A percentile compares a stretch with the other conserved stretches of the same genome.
These are phyloP conservation scores for Colletotrichum horii DNA, from an alignment of 2,329 filamentous ascomycete genomes.

Conservation along the genomic window DNA sequence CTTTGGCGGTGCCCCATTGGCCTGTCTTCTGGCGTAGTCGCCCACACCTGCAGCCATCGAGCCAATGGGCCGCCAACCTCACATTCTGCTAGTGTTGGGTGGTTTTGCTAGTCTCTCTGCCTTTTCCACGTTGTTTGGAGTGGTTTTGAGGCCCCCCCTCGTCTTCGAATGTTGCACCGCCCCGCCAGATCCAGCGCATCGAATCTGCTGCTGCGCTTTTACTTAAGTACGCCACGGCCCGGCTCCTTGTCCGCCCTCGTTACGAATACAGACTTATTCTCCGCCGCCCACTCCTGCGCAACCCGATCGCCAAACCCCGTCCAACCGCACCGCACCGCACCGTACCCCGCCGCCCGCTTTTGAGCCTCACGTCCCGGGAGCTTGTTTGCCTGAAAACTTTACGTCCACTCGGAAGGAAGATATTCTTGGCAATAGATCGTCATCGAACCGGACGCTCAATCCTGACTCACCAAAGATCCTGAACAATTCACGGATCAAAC, in stretches of 20 bases:
- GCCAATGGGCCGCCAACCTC: neutral
- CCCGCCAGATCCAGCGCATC: conserved; percentile 3
- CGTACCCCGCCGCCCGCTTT: neutral
- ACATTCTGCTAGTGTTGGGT: neutral
- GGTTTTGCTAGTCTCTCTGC: neutral
- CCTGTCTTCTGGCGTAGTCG: neutral
- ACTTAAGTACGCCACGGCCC: conserved; percentile 19
- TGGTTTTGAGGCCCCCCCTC: conserved; percentile 20
- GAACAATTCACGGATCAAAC: neutral
- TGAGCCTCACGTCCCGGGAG: neutral
- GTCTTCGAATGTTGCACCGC: conserved; percentile 2
- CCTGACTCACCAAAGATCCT: neutral
- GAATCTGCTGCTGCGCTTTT: neutral
- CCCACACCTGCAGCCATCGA: neutral
- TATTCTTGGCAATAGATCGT: neutral
- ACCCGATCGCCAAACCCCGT: neutral
- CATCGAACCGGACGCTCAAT: too few species aligned
- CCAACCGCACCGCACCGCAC: neutral
- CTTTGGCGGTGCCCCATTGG: neutral
- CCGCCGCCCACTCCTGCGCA: neutral
- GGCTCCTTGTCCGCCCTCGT: conserved; percentile 6
- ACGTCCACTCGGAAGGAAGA: neutral
- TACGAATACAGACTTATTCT: neutral
- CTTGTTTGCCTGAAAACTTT: neutral
- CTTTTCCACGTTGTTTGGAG: neutral